Evolutionary conservation across 2,329 filamentous ascomycete genomes (phyloP), one percentile per base, ranked within the genome.

Genomic region (Fulvia fulva): DNA sequence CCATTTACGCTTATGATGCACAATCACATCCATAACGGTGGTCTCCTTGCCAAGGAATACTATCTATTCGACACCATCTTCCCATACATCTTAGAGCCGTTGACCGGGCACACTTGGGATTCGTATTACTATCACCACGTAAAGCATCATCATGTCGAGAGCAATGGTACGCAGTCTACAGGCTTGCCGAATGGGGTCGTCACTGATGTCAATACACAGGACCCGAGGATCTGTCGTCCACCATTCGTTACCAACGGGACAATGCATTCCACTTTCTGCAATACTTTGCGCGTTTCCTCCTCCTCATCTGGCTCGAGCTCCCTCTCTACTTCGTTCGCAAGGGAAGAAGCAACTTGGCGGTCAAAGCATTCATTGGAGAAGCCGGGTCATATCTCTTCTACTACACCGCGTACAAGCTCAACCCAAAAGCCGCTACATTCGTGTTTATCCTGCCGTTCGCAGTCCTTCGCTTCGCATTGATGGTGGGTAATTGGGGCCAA

Each of bases 71-170:
- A 93, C 67, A 70, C 74, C 5, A 54, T 80, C 1, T 92, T 91
- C 65, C 89, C 89, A 0, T 93, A 91, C 69, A 72, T 92, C 44
- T 77, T 84, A 9, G 87, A 91, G 65, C 89, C 89, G 0, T 74
- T 93, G 57, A 88, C 91, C 83, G 89, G 89, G 12, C 89, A 93
- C 68, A 91, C 89, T 0, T 91, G 88, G 88, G 90, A 93, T 74
- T 87, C 86, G 1, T 93, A 93, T 75, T 93, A 83, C 71, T 92
- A 91, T 69, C 89, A 93, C 70, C 89, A 93, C 68, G 88, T 92
- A 69, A 93, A 92, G 77, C 88, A 91, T 69, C 89, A 93, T 69
- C 89, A 93, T 64, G 86, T 92, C 55, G 89, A 92, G 74, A 87
- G 85, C 62, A 93, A 93, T 67, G 89, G 28, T 32, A 32, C 28